Evolutionary conservation across 1,284 basidiomycete genomes (phyloP).

Genomic region (Chiua sp.): DNA sequence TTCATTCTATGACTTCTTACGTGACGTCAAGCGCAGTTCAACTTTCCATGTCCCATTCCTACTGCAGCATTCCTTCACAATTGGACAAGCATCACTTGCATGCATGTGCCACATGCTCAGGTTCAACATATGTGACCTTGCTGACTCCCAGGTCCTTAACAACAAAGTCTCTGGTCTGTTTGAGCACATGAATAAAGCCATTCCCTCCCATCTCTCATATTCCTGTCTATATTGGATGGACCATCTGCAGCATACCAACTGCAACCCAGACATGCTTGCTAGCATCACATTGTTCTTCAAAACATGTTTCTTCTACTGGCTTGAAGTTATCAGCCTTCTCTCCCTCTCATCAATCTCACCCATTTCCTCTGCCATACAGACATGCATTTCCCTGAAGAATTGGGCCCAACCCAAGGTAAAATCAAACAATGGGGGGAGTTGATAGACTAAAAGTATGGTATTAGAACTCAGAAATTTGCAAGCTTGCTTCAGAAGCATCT

Average conservation of each 20-base stretch:
- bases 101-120: background rate
- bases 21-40: background rate
- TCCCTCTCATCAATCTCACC: background rate
- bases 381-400: background rate
- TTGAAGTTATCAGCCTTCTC: background rate
- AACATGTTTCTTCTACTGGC: background rate
- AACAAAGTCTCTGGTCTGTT: background rate
- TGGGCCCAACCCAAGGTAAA: background rate
- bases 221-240: background rate
- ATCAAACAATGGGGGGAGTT: background rate
- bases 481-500: background rate
- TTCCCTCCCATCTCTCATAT: background rate
- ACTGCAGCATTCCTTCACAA: background rate
- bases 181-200: background rate
- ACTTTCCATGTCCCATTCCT: background rate
- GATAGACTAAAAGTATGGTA: no score
- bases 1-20: background rate
- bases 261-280: background rate
- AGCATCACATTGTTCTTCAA: background rate
- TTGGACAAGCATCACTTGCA: background rate
- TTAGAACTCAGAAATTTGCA: background rate
- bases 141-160: background rate
- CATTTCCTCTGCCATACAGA: background rate
- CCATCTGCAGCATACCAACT: background rate
- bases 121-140: background rate